These are phyloP conservation scores for Monosporascus sp. DNA, from an alignment of 2,329 filamentous ascomycete genomes.

Conservation along the genomic window DNA sequence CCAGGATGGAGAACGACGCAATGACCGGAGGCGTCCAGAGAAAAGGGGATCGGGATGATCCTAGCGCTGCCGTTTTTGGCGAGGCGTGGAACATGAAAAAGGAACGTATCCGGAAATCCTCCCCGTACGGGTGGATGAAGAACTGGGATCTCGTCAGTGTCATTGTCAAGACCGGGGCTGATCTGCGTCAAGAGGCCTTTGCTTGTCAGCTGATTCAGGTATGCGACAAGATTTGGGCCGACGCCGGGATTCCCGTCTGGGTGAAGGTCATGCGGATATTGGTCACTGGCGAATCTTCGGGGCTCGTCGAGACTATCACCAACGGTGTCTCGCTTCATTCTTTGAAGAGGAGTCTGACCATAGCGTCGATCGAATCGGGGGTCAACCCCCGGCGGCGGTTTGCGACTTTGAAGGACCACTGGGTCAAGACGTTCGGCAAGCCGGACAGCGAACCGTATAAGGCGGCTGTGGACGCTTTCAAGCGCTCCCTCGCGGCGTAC, in stretches of 20 bases:
- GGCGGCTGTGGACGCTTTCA: constrained; percentile 72
- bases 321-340: constrained; percentile 85
- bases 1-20: constrained; percentile 84
- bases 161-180: constrained; percentile 81
- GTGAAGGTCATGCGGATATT: constrained; percentile 83
- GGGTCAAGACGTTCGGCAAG: constrained; percentile 71
- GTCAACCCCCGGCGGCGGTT: constrained; percentile 70
- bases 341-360: constrained; percentile 73
- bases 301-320: constrained; percentile 81
- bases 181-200: constrained; percentile 79
- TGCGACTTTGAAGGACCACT: constrained; percentile 76
- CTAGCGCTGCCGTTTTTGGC: constrained; percentile 79
- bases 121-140: constrained; percentile 83
- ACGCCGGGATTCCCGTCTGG: constrained; percentile 74
- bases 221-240: constrained; percentile 76
- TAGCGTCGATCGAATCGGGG: constrained; percentile 67
- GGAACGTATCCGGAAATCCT: constrained; percentile 76
- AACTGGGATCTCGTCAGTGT: constrained; percentile 86
- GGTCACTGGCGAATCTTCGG: constrained; percentile 78
- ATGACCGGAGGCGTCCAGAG: constrained; percentile 79
- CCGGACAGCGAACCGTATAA: constrained; percentile 64
- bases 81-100: constrained; percentile 83
- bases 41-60: constrained; percentile 78
- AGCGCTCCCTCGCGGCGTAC: constrained; percentile 76
- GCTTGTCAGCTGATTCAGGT: constrained; percentile 79